Conservation (phyloP, 2,329 filamentous ascomycete genomes). For the Fusarium oligoseptatum region DNA sequence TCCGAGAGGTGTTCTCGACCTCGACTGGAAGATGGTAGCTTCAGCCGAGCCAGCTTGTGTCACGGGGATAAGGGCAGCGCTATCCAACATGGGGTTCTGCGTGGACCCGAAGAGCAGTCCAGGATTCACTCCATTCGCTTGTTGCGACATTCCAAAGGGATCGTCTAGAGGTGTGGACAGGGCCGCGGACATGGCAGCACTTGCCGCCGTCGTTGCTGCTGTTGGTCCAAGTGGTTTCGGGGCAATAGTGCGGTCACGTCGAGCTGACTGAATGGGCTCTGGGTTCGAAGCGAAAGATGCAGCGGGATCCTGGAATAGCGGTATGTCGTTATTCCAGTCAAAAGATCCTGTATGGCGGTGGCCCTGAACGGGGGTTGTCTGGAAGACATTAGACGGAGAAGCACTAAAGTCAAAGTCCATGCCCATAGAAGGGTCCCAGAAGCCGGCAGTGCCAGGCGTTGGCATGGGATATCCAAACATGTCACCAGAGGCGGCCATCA, state of each 20-base stretch:
- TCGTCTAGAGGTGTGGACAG: slow-evolving; percentile 63
- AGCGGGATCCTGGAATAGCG: slow-evolving; percentile 66
- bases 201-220: slow-evolving; percentile 33
- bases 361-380: slow-evolving; percentile 46
- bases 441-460: slow-evolving; percentile 66
- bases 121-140: slow-evolving; percentile 68
- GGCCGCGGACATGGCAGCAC: slow-evolving; percentile 54
- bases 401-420: slow-evolving; percentile 72
- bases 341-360: slow-evolving; percentile 65
- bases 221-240: slow-evolving; percentile 61
- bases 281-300: slow-evolving; percentile 51
- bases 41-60: slow-evolving; percentile 48
- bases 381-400: slow-evolving; percentile 60
- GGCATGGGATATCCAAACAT: slow-evolving; percentile 73
- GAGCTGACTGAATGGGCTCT: slow-evolving; percentile 54
- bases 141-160: slow-evolving; percentile 63
- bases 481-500: slow-evolving; percentile 63
- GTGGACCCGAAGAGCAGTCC: slow-evolving; percentile 69
- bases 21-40: slow-evolving; percentile 43
- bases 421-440: slow-evolving; percentile 71
- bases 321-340: slow-evolving; percentile 69
- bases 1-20: slow-evolving; percentile 46
- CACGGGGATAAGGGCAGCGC: slow-evolving; percentile 50
- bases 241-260: slow-evolving; percentile 62
- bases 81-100: slow-evolving; percentile 61